Base-by-base conservation (phyloP, 2,329 filamentous ascomycete genomes). In the Diplodia intermedia region DNA sequence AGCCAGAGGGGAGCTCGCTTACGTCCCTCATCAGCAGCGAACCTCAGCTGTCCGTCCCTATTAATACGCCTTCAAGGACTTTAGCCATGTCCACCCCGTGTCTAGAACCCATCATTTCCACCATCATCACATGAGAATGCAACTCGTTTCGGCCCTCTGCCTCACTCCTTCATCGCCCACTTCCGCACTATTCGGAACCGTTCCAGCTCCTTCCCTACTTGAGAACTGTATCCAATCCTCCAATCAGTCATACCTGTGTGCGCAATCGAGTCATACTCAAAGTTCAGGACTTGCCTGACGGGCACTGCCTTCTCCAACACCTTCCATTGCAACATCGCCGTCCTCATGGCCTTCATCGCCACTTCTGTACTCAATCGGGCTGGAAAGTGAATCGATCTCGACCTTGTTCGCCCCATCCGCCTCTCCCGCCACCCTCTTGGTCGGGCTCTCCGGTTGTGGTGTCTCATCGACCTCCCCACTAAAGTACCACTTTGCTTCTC, bases 231-330 rank as follows among this genome's bases (percentile, higher is more conserved):
- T 8, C 43, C n/a, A 47, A 3, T 20, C 18, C 43, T 9, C 43
- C 43, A 47, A 47, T 12, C 43, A 20, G 43, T 47, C 7, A 47
- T 15, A 47, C 15, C 36, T n/a, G 43, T 20, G 18, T 11, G 6
- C n/a, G 43, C 6, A 9, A n/a, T 2, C 1, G 20, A 47, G 43
- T 6, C 43, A 47, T 20, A 47, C 18, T 63, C 47, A 63, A 18
- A 63, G 60, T 26, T 63, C 60, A 52, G 31, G 60, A 53, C 60
- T 63, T 63, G 60, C 60, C 60, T 63, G 43, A n/a, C 47, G 43
- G 11, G 38, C 40, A 23, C n/a, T 15, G 9, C 23, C 57, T 14
- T 9, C 18, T n/a, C 47, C 57, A 23, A n/a, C 40, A 29, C 38
- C n/a, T 20, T 49, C 29, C 15, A 23, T n/a, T 26, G 33, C 60